Conservation (phyloP, 805 yeast genomes). For the Starmerella apicola region DNA sequence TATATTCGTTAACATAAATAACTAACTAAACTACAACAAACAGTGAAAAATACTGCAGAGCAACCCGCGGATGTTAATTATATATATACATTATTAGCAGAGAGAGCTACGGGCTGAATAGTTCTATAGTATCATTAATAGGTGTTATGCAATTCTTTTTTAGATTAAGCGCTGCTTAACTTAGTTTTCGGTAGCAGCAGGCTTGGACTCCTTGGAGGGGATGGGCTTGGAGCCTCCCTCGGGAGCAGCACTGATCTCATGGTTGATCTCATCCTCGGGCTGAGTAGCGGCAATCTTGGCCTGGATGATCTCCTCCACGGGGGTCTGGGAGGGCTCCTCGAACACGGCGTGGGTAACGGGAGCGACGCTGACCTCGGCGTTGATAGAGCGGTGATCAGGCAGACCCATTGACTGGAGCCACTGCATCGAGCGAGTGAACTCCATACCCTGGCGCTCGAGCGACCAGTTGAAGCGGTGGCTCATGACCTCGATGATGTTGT, state of each 20-base stretch:
- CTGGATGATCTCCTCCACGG: conserved; percentile 2
- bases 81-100: too few relatives aligned
- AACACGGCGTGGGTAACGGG: conserved; percentile 6
- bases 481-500: conserved; percentile 77
- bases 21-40: too few relatives aligned
- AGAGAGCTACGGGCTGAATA: too few relatives aligned
- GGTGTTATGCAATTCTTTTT: too few relatives aligned
- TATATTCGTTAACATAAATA: too few relatives aligned
- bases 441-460: conserved; percentile 40
- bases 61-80: too few relatives aligned
- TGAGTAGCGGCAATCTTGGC: conserved; percentile 2
- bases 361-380: conserved; percentile 11
- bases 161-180: too few relatives aligned
- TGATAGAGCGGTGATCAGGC: conserved; percentile 14
- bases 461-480: conserved; percentile 69
- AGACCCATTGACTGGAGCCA: conserved; percentile 33
- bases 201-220: too few relatives aligned
- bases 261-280: conserved; percentile 3
- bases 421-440: conserved; percentile 30
- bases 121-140: too few relatives aligned
- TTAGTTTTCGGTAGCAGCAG: too few relatives aligned
- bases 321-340: not conserved
- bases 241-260: not conserved
- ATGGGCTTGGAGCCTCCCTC: too few relatives aligned
- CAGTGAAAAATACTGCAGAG: too few relatives aligned